Base-by-base conservation (phyloP, 1,284 basidiomycete genomes). In the Exobasidium cylindrosporum region DNA sequence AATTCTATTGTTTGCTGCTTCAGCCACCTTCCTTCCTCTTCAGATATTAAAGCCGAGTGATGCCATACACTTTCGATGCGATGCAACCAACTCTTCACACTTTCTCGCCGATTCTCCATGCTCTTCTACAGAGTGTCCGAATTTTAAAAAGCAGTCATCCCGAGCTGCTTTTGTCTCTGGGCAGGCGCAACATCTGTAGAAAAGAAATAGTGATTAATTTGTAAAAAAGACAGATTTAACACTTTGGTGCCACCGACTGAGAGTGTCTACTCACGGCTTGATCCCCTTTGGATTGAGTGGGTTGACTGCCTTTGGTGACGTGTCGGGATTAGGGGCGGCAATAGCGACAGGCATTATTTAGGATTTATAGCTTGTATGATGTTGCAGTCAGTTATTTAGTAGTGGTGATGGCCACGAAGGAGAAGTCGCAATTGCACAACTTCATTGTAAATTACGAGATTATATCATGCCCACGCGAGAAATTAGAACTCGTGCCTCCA, bases 81-180 rank as follows among this genome's bases (percentile, higher is more conserved):
- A 85, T 76, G 86, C 85, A 14, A 97, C 85, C 52, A 93, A 83
- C 58, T 89, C 87, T 74, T 85, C 86, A 83, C 94, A 97, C 79
- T 88, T 88, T 63, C 87, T 87, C 62, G 86, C 84, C 17, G 88
- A 89, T 66, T 87, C 86, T 32, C 72, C 70, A 32, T 72, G 67
- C 57, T 78, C 76, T 44, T 86, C 85, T 5, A 87, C 81, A 72
- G 87, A 86, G 69, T 84, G 85, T 4, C 81, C 81, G 53, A 78
- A 80, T 67, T 87, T 86, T 69, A 97, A 83, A 84, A 96, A 97
- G 82, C 95, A 98, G 72, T 93, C 89, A 81, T 98, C 95, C 35
- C 95, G 85, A 28, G 85, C 85, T 5, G 88, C 86, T 82, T 98
- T 98, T 0, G 93, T 96, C 72, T 93, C 86, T 13, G 93, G 92